A percentile compares a stretch with the other conserved stretches of the same genome.
Evolutionary conservation across 1,284 basidiomycete genomes (phyloP).

Genomic region (Calocybe gambosa): DNA sequence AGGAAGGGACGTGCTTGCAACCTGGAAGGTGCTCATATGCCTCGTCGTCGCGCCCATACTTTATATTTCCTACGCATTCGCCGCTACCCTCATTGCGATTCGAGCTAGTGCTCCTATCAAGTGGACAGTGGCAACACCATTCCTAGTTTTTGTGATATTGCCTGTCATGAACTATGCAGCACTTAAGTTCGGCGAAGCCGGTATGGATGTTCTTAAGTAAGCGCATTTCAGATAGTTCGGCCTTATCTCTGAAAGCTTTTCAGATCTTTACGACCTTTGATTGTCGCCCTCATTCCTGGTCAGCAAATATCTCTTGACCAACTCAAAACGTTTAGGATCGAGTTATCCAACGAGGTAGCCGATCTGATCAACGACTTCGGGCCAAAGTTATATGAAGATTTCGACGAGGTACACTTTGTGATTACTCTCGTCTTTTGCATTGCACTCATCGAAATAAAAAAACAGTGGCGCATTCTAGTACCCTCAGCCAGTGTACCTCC

Average conservation of each 20-base stretch:
- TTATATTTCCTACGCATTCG: conserved; percentile 78
- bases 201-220: conserved; percentile 97
- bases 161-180: conserved; percentile 93
- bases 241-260: conserved; percentile 25
- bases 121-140: conserved; percentile 75
- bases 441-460: conserved; percentile 12
- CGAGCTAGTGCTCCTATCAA: conserved; percentile 58
- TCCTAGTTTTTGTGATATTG: conserved; percentile 70
- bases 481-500: conserved; percentile 81
- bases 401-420: conserved; percentile 59
- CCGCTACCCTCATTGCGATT: conserved; percentile 75
- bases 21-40: conserved; percentile 98
- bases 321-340: conserved; percentile 74
- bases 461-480: conserved; percentile 74
- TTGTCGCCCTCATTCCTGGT: conserved; percentile 88
- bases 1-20: conserved; percentile 92
- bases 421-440: neutral
- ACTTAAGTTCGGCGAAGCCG: conserved; percentile 97
- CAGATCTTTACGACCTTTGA: conserved; percentile 87
- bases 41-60: conserved; percentile 86
- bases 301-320: conserved; percentile 82
- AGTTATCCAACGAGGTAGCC: conserved; percentile 83
- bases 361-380: conserved; percentile 89
- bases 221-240: conserved; percentile 28
- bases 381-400: conserved; percentile 84